Conservation (phyloP, 352 stramenopile species). For the Phytophthora multivora region DNA sequence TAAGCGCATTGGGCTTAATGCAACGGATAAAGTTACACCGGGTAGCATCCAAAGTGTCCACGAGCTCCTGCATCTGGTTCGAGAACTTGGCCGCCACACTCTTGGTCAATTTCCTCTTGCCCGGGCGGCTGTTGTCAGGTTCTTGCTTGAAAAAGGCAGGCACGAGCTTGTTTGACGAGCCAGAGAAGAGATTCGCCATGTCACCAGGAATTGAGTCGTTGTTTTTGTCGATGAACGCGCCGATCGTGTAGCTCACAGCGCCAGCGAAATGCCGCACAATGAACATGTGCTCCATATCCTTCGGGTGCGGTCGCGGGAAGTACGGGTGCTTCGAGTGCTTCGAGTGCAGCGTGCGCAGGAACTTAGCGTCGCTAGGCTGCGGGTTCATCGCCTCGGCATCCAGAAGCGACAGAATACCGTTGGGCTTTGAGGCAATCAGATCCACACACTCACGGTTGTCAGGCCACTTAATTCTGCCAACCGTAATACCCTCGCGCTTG, state of each 20-base stretch:
- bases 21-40: conserved; percentile 91
- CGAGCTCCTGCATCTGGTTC: conserved; percentile 88
- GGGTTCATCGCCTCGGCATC: conserved; percentile 91
- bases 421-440: conserved; percentile 83
- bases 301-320: conserved; percentile 85
- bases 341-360: conserved; percentile 81
- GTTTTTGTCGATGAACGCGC: conserved; percentile 92
- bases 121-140: conserved; percentile 50
- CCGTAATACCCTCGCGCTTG: conserved; percentile 90
- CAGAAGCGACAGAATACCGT: conserved; percentile 81
- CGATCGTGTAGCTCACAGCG: conserved; percentile 90
- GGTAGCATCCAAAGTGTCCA: conserved; percentile 85
- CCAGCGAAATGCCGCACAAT: conserved; percentile 91
- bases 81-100: conserved; percentile 85
- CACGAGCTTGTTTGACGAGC: conserved; percentile 67
- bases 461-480: conserved; percentile 90
- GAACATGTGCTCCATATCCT: conserved; percentile 91
- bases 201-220: conserved; percentile 89
- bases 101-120: conserved; percentile 81
- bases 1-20: conserved; percentile 91
- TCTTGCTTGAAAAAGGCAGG: conserved; percentile 74
- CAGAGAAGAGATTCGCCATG: conserved; percentile 82
- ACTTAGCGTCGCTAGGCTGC: conserved; percentile 90
- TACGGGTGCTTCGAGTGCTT: conserved; percentile 86
- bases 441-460: conserved; percentile 93